Conservation (phyloP, 2,329 filamentous ascomycete genomes). For the Rutstroemia sp. region DNA sequence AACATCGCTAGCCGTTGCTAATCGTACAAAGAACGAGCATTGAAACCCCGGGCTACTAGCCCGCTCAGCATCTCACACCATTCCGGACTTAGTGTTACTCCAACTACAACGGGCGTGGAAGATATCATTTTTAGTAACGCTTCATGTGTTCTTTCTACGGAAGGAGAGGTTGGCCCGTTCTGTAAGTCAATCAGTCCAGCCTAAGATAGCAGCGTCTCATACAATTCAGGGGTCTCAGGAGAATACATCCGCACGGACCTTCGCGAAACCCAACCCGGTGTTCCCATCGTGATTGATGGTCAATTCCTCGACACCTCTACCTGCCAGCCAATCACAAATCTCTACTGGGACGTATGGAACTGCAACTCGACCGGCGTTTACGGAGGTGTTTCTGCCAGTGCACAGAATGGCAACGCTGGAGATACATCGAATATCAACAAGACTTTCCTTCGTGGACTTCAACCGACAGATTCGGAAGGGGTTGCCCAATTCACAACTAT, state of each 20-base stretch:
- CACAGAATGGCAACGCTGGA: constrained; percentile 30
- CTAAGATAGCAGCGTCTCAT: not conserved
- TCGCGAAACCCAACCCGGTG: constrained; percentile 39
- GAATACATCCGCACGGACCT: constrained; percentile 39
- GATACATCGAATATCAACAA: constrained; percentile 18
- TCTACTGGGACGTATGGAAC: constrained; percentile 45
- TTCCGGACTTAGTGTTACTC: not conserved
- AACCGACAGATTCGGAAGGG: constrained; percentile 35
- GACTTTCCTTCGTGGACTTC: constrained; percentile 38
- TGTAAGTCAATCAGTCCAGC: not conserved
- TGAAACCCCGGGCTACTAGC: not conserved
- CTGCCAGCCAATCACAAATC: constrained; percentile 41
- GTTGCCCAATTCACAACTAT: constrained; percentile 36
- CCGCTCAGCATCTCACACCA: not conserved
- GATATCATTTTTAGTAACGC: not conserved
- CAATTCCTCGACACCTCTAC: constrained; percentile 44
- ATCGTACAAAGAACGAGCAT: not conserved
- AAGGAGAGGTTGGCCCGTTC: not conserved
- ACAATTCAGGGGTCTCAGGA: not conserved
- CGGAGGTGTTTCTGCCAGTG: constrained; percentile 34
- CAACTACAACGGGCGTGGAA: not conserved
- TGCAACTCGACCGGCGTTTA: constrained; percentile 36
- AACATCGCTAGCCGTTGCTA: too few relatives aligned
- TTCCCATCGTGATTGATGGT: constrained; percentile 42
- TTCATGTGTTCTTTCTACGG: not conserved